Evolutionary conservation across 148 eudicot genomes (phyloP), one percentile per base, ranked within the genome.

Genomic region (Silene uniflora): DNA sequence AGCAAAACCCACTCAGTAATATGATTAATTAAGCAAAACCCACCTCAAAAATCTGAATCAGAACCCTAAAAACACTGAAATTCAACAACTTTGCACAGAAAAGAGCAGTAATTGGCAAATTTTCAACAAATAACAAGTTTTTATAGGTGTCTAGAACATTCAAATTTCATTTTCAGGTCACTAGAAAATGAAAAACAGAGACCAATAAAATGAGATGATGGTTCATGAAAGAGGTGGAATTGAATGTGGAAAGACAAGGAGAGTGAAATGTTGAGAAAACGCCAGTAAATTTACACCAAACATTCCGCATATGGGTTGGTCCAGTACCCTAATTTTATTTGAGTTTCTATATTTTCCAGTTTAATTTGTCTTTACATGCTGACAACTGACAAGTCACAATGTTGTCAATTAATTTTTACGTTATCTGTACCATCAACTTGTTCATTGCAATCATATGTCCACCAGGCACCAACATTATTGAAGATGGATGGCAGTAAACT

Each of bases 231-330:
- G 25, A 14, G 58, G 62, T 29, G 35, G 59, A 62, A 62, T 49
- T 59, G 54, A 24, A 59, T 32, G 52, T 25, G 71, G 75, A 42
- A 42, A 73, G 70, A 19, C 10, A 55, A 68, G 13, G 70, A 73
- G 67, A 67, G 73, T 73, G 23, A 66, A 54, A 65, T 17, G 3
- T 54, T 66, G 35, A 54, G 83, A 76, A 65, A 72, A 19, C 14
- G 21, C 65, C 74, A 81, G 62, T 62, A 77, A 77, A 62, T 63
- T 67, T 52, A 46, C 73, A 77, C 78, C 84, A 81, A 77, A 81
- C 81, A 81, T 68, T 68, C 56, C 27, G 16, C 21, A 71, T 19
- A 64, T 76, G 18, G 63, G 72, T 21, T 72, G 75, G 82, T 71
- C 73, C 60, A 66, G 25, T 74, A 59, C 75, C 13, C 67, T 61